Conservation (phyloP, 768 basidiomycete species). For the Hydnomerulius pinastri region DNA sequence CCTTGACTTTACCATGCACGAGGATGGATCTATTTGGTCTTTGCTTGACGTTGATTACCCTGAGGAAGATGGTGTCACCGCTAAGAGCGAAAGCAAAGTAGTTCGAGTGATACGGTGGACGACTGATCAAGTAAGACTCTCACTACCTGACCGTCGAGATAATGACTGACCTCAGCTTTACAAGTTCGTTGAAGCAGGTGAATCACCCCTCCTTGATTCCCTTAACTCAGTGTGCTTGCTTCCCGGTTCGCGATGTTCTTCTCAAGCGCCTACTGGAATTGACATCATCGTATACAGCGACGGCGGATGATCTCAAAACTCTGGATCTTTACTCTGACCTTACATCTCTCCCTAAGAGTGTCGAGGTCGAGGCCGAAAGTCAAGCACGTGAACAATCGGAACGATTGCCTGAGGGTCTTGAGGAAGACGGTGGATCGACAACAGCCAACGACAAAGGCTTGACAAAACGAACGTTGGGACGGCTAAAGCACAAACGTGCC, state of each 20-base stretch:
- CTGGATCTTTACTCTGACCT: slow-evolving; percentile 65
- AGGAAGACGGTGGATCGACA: slow-evolving; percentile 12
- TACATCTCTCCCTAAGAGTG: slow-evolving; percentile 59
- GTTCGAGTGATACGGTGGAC: slow-evolving; percentile 36
- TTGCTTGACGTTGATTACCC: slow-evolving; percentile 50
- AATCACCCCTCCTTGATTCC: slow-evolving; percentile 38
- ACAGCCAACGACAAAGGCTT: slow-evolving; percentile 26
- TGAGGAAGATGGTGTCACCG: slow-evolving; percentile 8
- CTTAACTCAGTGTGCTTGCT: slow-evolving; percentile 49
- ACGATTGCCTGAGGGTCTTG: slow-evolving; percentile 4
- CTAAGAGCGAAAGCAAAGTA: slow-evolving; percentile 19
- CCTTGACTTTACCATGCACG: slow-evolving; percentile 52
- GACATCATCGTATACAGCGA: slow-evolving; percentile 39
- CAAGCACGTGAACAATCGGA: slow-evolving; percentile 33
- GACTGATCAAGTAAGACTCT: slow-evolving; percentile 40
- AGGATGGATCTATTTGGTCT: slow-evolving; percentile 44
- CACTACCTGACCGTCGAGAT: not conserved
- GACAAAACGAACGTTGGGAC: slow-evolving; percentile 48
- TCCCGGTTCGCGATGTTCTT: slow-evolving; percentile 41
- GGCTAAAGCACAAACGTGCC: slow-evolving; percentile 54
- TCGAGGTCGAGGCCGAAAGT: slow-evolving; percentile 46
- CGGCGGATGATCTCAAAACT: slow-evolving; percentile 46
- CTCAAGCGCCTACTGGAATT: not conserved
- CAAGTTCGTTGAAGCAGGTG: slow-evolving; percentile 23
- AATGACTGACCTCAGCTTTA: not conserved